Conservation (phyloP, 129 eudicot genomes). For the Sambucus nigra region DNA sequence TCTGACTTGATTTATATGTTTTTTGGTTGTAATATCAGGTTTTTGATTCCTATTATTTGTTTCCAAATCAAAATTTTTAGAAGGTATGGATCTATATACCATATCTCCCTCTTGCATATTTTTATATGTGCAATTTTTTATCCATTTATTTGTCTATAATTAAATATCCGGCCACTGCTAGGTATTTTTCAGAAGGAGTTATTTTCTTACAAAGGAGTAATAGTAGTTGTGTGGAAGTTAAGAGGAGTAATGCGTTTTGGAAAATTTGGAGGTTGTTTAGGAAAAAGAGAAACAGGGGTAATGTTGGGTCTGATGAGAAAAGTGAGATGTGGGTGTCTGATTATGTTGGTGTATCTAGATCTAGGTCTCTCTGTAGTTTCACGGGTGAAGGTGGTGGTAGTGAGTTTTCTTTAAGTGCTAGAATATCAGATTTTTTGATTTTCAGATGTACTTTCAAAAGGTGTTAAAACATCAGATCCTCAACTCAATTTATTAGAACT, state of each 20-base stretch:
- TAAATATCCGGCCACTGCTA: no score
- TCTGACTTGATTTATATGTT: no score
- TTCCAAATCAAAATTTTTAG: no score
- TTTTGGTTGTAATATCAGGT: no score
- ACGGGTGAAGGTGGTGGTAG: constrained; percentile 40
- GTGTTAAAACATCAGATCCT: no score
- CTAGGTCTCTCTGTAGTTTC: constrained; percentile 75
- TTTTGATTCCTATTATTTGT: no score
- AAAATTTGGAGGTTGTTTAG: constrained; percentile 56
- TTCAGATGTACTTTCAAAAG: no score
- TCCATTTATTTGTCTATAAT: no score
- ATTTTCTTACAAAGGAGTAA: constrained; percentile 55
- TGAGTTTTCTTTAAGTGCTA: constrained; percentile 63
- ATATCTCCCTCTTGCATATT: no score
- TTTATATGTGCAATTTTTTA: no score
- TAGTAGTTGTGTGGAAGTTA: constrained; percentile 59
- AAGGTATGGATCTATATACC: no score
- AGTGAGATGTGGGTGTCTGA: constrained; percentile 49
- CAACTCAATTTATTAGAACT: no score
- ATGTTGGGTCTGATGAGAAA: constrained; percentile 32
- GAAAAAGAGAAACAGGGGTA: constrained; percentile 43
- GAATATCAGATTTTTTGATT: constrained; percentile 54
- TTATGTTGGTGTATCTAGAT: constrained; percentile 51
- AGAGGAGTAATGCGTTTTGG: constrained; percentile 63
- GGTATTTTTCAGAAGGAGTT: constrained; percentile 38